These are phyloP conservation scores for Verticillium dahliae DNA, from an alignment of 2,329 filamentous ascomycete species.

Conservation along the genomic window DNA sequence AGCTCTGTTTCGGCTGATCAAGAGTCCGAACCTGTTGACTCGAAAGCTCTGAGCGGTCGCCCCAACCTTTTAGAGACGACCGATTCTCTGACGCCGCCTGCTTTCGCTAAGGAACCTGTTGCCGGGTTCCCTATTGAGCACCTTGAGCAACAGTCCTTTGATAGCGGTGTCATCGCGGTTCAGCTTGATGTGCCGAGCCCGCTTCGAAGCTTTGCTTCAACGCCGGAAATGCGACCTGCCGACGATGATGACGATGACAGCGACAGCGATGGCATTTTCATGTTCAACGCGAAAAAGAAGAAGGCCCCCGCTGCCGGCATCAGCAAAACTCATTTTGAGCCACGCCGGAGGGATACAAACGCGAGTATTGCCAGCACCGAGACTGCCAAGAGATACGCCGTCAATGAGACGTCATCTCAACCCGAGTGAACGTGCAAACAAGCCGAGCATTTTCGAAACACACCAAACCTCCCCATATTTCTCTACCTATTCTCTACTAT, in stretches of 20 bases:
- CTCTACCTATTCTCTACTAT: neutral
- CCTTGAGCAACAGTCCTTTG: slow-evolving; percentile 20
- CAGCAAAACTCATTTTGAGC: slow-evolving; percentile 25
- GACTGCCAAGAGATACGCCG: slow-evolving; percentile 48
- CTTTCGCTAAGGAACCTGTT: slow-evolving; percentile 37
- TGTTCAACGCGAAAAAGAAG: slow-evolving; percentile 36
- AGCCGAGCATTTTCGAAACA: neutral
- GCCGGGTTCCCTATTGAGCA: slow-evolving; percentile 40
- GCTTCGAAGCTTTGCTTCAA: slow-evolving; percentile 13
- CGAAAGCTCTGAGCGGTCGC: slow-evolving; percentile 34
- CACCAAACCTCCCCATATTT: neutral
- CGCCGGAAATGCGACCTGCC: slow-evolving; percentile 7
- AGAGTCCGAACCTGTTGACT: slow-evolving; percentile 50
- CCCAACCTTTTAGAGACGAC: slow-evolving; percentile 42
- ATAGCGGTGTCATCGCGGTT: slow-evolving; percentile 18
- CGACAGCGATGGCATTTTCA: slow-evolving; percentile 49
- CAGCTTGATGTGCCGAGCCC: slow-evolving; percentile 15
- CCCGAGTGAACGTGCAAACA: neutral
- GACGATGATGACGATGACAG: slow-evolving; percentile 39
- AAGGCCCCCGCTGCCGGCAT: slow-evolving; percentile 2
- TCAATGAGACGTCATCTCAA: neutral
- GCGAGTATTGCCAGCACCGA: slow-evolving; percentile 56
- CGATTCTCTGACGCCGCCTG: slow-evolving; percentile 49
- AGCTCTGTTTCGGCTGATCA: slow-evolving; percentile 58
- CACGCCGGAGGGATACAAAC: slow-evolving; percentile 51